Base-by-base conservation (phyloP, 441 rosid species). In the Omphalea diandra region DNA sequence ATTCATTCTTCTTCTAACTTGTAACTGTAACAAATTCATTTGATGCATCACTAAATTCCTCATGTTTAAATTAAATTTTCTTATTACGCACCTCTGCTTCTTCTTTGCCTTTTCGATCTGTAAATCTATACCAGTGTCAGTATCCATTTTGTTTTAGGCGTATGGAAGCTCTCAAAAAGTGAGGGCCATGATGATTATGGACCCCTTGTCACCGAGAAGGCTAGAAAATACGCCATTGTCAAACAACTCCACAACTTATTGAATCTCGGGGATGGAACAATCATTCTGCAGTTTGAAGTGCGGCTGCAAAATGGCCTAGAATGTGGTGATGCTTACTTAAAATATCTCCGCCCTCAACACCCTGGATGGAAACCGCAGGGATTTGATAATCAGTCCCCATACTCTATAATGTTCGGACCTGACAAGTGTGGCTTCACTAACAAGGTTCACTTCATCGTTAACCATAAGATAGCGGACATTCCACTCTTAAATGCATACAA, bases 321-420 rank as follows among this genome's bases (percentile, higher is more conserved):
- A 85, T 94, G 99, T 60, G 99, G 99, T 52, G 99, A 98, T 78
- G 93, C 99, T 27, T 94, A 94, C 78, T 63, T 94, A 75, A 94
- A 94, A 65, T 94, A 89, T 77, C 84, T 94, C 62, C 86, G 94
- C 35, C 97, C 98, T 7, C 98, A 94, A 75, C 94, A 80, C 26
- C 88, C 86, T 73, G 95, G 94, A 33, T 94, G 99, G 99, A 76
- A 67, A 9, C 43, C 96, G 12, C 82, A 92, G 76, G 90, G 83
- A n/a, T 90, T 94, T 5, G 83, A 87, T 73, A 94, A 81, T 6
- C 91, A 89, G 8, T 87, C 96, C 18, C 99, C 99, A 44, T 92
- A 92, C 79, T 74, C 94, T 4, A 88, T 94, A 68, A 94, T 94
- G 99, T 94, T 94, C 78, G 99, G 99, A 63, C 98, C 98, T 3